phyloP scores from a whole-genome alignment of 768 basidiomycete species.

The Artomyces pyxidatus region DNA sequence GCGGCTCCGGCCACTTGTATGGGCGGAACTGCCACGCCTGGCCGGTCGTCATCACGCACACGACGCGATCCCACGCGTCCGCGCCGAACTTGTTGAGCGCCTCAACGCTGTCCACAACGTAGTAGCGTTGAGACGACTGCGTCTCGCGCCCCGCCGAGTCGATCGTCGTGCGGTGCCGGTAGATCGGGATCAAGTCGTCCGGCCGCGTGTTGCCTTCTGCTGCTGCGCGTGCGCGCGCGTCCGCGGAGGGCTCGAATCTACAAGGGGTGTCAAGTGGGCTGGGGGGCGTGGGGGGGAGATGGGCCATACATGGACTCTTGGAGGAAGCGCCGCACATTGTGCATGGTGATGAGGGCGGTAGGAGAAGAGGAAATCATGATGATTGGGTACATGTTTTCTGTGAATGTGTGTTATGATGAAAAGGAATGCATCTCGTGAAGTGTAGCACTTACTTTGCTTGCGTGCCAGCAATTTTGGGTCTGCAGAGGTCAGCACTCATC shows the following conservation, averaged over 20 bases:
- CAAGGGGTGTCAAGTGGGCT: background rate
- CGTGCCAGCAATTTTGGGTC: conserved; percentile 58
- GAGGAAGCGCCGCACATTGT: conserved; percentile 91
- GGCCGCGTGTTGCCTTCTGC: conserved; percentile 65
- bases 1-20: conserved; percentile 96
- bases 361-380: conserved; percentile 97
- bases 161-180: conserved; percentile 71
- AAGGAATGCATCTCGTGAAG: no score
- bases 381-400: conserved; percentile 81
- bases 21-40: conserved; percentile 97
- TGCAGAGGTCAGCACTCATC: conserved; percentile 2
- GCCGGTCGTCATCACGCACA: conserved; percentile 97
- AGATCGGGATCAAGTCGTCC: conserved; percentile 84
- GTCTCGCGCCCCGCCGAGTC: conserved; percentile 58
- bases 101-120: conserved; percentile 88
- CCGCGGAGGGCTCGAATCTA: conserved; percentile 63
- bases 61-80: conserved; percentile 94
- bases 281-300: background rate
- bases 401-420: background rate
- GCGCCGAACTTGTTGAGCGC: conserved; percentile 86
- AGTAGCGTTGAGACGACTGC: conserved; percentile 47
- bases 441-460: conserved; percentile 54
- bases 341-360: conserved; percentile 93
- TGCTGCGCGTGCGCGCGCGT: conserved; percentile 60
- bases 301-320: conserved; percentile 68